phyloP scores from a whole-genome alignment of 352 stramenopile genomes.

The Stramenopiles sp. region DNA sequence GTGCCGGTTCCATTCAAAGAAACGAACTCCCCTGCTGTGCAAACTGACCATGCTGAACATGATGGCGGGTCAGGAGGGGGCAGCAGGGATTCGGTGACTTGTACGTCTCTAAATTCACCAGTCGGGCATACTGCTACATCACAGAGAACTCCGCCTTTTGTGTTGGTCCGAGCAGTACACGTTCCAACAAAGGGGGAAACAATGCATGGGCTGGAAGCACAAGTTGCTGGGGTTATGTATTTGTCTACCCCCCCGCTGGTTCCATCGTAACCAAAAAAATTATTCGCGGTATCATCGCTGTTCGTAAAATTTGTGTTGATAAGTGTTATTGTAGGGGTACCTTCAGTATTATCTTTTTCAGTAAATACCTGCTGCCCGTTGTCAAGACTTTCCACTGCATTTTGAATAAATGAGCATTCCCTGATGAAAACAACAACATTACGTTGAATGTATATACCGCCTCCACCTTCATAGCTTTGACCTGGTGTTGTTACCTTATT shows the following conservation, averaged over 20 bases:
- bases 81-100: not conserved
- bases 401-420: not conserved
- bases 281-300: not conserved
- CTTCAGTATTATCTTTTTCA: not conserved
- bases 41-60: not conserved
- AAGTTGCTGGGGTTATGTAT: not conserved
- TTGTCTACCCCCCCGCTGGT: not conserved
- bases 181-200: conserved; percentile 7
- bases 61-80: not conserved
- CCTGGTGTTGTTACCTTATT: not conserved
- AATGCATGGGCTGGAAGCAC: not conserved
- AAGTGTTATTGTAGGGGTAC: not conserved
- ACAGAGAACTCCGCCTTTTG: not conserved
- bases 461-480: not conserved
- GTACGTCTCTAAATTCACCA: not conserved
- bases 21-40: not conserved
- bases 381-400: not conserved
- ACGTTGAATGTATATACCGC: not conserved
- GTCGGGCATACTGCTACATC: not conserved
- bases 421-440: not conserved
- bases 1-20: not conserved
- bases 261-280: conserved; percentile 3
- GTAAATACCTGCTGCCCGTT: not conserved
- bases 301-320: conserved; percentile 8
- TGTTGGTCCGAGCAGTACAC: not conserved